Percentiles rank a stretch among this genome's conserved stretches.
These are phyloP conservation scores for Phylloporus rhodoxanthus DNA, from an alignment of 768 basidiomycete species.

Conservation along the genomic window DNA sequence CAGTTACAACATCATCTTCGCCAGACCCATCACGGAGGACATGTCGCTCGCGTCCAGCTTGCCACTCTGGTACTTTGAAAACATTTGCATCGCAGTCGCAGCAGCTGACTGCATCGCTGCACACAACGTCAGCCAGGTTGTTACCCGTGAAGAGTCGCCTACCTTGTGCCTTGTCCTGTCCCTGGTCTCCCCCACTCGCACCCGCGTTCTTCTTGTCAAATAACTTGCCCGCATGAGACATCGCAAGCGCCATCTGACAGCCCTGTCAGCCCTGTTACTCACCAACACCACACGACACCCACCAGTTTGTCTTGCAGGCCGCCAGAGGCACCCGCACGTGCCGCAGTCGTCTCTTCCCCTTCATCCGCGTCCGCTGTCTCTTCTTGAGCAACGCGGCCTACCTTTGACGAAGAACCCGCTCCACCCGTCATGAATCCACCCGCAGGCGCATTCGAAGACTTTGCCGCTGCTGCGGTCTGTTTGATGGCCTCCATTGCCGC, in stretches of 20 bases:
- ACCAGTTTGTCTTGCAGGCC: slow-evolving; percentile 30
- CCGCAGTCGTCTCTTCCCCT: slow-evolving; percentile 3
- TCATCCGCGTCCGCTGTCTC: slow-evolving; percentile 1
- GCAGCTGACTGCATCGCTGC: slow-evolving; percentile 31
- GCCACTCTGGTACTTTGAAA: slow-evolving; percentile 21
- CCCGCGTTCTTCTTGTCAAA: slow-evolving; percentile 31
- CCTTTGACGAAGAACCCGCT: background rate
- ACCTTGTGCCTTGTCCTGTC: slow-evolving; percentile 27
- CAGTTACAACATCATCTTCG: slow-evolving; percentile 20
- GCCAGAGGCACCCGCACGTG: slow-evolving; percentile 5
- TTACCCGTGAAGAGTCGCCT: background rate
- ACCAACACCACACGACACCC: background rate
- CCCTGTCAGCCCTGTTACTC: background rate
- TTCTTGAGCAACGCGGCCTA: background rate
- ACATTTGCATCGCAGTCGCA: slow-evolving; percentile 27
- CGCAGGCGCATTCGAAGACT: slow-evolving; percentile 9
- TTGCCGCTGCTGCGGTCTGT: slow-evolving; percentile 17
- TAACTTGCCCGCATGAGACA: slow-evolving; percentile 29
- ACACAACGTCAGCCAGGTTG: background rate
- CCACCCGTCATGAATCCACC: slow-evolving; percentile 15
- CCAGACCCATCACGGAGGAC: slow-evolving; percentile 22
- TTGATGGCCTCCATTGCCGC: slow-evolving; percentile 31
- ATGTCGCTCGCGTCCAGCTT: slow-evolving; percentile 29
- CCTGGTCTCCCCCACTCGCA: slow-evolving; percentile 6
- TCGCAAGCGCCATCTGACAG: slow-evolving; percentile 25